These are phyloP conservation scores for Diaporthe batatas DNA, from an alignment of 2,329 filamentous ascomycete genomes.

Conservation along the genomic window DNA sequence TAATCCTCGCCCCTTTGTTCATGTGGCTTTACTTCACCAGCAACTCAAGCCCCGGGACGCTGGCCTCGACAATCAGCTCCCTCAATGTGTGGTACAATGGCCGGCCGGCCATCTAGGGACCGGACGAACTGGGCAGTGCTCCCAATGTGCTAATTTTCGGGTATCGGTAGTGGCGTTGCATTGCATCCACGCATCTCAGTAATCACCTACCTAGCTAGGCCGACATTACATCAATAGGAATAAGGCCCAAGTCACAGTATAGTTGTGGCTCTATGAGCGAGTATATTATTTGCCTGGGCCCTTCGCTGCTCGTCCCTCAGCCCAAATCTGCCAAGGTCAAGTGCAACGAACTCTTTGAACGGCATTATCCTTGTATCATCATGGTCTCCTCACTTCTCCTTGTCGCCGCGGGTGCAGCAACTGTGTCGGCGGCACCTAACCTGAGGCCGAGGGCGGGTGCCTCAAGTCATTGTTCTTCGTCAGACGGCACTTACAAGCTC, in stretches of 20 bases:
- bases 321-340: not conserved
- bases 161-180: constrained; percentile 26
- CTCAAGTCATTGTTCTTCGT: constrained; percentile 52
- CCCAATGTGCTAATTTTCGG: constrained; percentile 9
- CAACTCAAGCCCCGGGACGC: not conserved
- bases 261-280: not conserved
- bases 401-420: constrained; percentile 18
- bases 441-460: constrained; percentile 42
- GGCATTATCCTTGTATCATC: not conserved
- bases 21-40: constrained; percentile 6
- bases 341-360: not conserved
- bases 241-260: not conserved
- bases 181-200: constrained; percentile 13
- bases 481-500: constrained; percentile 54
- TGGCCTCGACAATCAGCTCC: not conserved
- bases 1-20: constrained; percentile 16
- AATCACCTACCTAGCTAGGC: constrained; percentile 1
- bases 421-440: constrained; percentile 35
- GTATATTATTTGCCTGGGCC: constrained; percentile 16
- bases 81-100: not conserved
- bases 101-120: not conserved
- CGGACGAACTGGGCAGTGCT: constrained; percentile 18
- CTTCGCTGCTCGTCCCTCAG: not conserved
- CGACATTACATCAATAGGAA: not conserved
- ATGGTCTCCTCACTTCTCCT: constrained; percentile 32